A percentile compares a stretch with the other conserved stretches of the same genome.
These are phyloP conservation scores for Aspergillus quadricinctus DNA, from an alignment of 2,329 filamentous ascomycete genomes.

Conservation along the genomic window DNA sequence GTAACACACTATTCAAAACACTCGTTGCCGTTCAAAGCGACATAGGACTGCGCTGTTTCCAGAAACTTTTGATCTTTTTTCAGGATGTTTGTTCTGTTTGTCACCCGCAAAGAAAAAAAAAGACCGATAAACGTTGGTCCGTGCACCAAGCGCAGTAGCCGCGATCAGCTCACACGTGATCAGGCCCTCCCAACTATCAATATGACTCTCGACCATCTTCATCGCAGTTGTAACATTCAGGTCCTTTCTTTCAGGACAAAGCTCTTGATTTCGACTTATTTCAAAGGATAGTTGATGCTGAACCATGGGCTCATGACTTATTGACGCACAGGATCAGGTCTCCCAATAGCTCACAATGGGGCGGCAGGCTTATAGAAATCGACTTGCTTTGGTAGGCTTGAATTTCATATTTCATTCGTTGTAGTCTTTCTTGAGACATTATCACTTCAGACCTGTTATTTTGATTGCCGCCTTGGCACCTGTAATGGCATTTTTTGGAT, in stretches of 20 bases:
- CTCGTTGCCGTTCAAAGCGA: constrained; percentile 8
- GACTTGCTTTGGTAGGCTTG: constrained; percentile 43
- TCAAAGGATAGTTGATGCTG: not conserved
- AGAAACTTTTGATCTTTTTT: constrained; percentile 36
- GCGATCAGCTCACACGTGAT: constrained; percentile 16
- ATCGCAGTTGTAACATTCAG: not conserved
- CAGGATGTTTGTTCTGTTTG: constrained; percentile 31
- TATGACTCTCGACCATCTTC: constrained; percentile 1
- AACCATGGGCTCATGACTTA: not conserved
- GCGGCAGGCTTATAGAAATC: constrained; percentile 42
- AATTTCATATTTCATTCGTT: constrained; percentile 3
- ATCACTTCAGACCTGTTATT: not conserved
- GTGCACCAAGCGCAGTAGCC: constrained; percentile 21
- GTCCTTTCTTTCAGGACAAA: not conserved
- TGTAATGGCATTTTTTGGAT: not conserved
- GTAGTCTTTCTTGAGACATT: not conserved
- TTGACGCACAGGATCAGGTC: not conserved
- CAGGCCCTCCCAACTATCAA: not conserved
- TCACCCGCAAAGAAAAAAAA: not conserved
- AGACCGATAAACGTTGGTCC: constrained; percentile 27
- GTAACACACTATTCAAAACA: constrained; percentile 13
- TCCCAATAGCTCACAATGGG: constrained; percentile 31
- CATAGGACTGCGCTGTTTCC: constrained; percentile 8
- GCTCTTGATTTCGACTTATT: not conserved
- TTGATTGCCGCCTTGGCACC: not conserved